A percentile compares a stretch with the other conserved stretches of the same genome.
These are phyloP conservation scores for Plasmodium falciparum DNA, from an alignment of 169 alveolate species.

Conservation along the genomic window DNA sequence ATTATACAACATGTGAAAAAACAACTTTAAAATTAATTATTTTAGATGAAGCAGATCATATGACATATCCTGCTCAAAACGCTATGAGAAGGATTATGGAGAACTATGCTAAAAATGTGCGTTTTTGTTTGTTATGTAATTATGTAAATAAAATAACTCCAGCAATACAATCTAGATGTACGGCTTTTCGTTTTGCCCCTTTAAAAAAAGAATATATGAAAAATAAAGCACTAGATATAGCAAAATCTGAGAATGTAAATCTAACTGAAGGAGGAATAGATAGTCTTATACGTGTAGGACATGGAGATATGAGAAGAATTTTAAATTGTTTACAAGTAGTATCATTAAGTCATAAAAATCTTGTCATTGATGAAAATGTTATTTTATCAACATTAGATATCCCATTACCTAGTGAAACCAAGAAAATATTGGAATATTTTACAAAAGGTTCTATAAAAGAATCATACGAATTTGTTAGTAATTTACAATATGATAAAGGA, in stretches of 20 bases:
- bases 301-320: constrained; percentile 99
- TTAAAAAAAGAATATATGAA: constrained; percentile 87
- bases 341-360: constrained; percentile 85
- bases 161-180: constrained; percentile 98
- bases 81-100: constrained; percentile 99
- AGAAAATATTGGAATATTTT: constrained; percentile 83
- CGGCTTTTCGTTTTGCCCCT: constrained; percentile 96
- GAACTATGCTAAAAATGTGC: constrained; percentile 95
- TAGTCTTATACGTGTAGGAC: constrained; percentile 93
- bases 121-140: constrained; percentile 98
- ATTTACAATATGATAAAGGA: constrained; percentile 88
- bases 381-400: constrained; percentile 92
- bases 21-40: constrained; percentile 92
- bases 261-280: constrained; percentile 90
- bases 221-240: constrained; percentile 90
- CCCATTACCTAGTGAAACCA: constrained; percentile 91
- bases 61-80: constrained; percentile 98
- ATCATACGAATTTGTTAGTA: constrained; percentile 84
- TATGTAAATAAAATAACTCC: constrained; percentile 97
- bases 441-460: constrained; percentile 84
- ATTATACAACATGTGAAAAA: constrained; percentile 78
- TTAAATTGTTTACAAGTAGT: constrained; percentile 95
- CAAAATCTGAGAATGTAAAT: constrained; percentile 89
- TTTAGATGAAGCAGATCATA: constrained; percentile 98
- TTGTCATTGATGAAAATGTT: constrained; percentile 83